A percentile compares a stretch with the other conserved stretches of the same genome.
These are phyloP conservation scores for Imleria badia DNA, from an alignment of 768 basidiomycete genomes.

Conservation along the genomic window DNA sequence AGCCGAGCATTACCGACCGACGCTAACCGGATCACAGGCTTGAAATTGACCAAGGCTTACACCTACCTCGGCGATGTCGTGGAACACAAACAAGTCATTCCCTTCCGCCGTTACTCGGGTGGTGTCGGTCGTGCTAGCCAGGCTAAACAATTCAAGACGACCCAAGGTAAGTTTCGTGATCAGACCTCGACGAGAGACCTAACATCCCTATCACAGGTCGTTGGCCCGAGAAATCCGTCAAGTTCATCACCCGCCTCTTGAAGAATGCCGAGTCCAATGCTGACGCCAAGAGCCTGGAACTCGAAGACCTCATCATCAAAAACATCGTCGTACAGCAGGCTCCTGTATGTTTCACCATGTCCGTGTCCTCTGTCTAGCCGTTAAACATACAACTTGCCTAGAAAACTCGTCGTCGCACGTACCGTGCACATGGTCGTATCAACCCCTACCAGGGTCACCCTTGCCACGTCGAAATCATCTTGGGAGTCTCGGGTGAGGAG, in stretches of 20 bases:
- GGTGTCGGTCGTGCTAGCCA: constrained; percentile 94
- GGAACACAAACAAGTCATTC: constrained; percentile 96
- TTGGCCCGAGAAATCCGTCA: constrained; percentile 99
- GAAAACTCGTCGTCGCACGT: constrained; percentile 99
- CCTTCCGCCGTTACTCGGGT: constrained; percentile 94
- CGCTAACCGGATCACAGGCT: constrained; percentile 49
- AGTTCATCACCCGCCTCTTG: constrained; percentile 89
- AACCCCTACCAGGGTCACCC: constrained; percentile 99
- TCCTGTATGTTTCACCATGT: constrained; percentile 59
- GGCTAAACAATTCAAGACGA: constrained; percentile 95
- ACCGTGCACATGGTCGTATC: constrained; percentile 96
- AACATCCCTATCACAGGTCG: constrained; percentile 62
- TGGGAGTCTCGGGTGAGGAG: constrained; percentile 72
- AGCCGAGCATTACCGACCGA: neutral
- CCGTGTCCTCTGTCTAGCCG: neutral
- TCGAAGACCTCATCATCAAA: constrained; percentile 92
- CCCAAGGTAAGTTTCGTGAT: constrained; percentile 70
- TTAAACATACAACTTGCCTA: constrained; percentile 28
- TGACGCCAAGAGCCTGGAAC: constrained; percentile 92
- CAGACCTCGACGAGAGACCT: neutral
- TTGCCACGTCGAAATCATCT: constrained; percentile 93
- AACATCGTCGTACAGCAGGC: constrained; percentile 99
- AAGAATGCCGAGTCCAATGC: constrained; percentile 99
- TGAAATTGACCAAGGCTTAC: constrained; percentile 94
- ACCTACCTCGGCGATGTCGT: constrained; percentile 89